Conservation (phyloP, 441 rosid genomes). For the Sinapis alba region DNA sequence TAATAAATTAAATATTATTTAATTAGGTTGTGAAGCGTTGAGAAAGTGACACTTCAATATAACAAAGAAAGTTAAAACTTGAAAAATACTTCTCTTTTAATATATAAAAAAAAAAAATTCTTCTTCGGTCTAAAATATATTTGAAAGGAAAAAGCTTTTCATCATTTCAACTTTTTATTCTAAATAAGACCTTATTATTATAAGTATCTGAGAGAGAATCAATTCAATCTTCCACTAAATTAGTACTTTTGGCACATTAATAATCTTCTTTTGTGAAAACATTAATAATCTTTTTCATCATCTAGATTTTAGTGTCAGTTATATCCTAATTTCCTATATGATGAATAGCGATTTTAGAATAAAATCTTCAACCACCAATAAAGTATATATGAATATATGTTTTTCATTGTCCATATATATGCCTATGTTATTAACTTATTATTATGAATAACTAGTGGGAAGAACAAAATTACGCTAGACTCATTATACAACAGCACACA, state of each 20-base stretch:
- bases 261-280: constrained; percentile 1
- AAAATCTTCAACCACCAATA: constrained; percentile 22
- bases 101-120: no score
- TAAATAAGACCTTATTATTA: no score
- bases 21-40: no score
- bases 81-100: no score
- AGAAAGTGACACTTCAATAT: no score
- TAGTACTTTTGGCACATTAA: constrained; percentile 10
- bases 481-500: background rate
- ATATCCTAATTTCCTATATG: constrained; percentile 6
- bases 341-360: constrained; percentile 9
- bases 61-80: no score
- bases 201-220: constrained; percentile 22
- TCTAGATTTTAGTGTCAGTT: background rate
- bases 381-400: constrained; percentile 19
- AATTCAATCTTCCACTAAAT: constrained; percentile 34
- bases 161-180: no score
- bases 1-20: no score
- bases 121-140: no score
- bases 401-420: background rate
- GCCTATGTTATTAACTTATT: background rate
- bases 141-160: no score
- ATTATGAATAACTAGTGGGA: background rate
- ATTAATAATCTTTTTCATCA: constrained; percentile 1
- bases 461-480: background rate